These are phyloP conservation scores for Hypoxylon sp. DNA, from an alignment of 2,329 filamentous ascomycete genomes.

Conservation along the genomic window DNA sequence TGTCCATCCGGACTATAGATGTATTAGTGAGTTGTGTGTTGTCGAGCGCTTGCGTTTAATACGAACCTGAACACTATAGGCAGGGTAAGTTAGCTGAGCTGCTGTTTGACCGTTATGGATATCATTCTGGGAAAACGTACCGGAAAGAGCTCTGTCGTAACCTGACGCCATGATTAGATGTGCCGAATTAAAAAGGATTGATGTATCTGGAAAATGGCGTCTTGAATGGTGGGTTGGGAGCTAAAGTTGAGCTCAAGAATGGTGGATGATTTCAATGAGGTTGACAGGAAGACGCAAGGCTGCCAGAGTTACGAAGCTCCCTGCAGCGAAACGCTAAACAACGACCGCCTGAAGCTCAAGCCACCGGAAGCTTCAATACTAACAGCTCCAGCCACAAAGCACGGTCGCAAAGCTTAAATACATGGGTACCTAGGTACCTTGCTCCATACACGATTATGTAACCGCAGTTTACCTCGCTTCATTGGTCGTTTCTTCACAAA, in stretches of 20 bases:
- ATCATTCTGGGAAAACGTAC: conserved; percentile 69
- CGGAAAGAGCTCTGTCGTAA: conserved; percentile 99
- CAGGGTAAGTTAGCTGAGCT: conserved; percentile 60
- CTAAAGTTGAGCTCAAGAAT: conserved; percentile 20
- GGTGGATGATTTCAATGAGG: conserved; percentile 25
- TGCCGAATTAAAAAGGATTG: conserved; percentile 16
- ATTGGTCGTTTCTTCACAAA: background rate
- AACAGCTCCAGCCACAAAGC: conserved; percentile 19
- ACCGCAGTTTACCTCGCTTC: background rate
- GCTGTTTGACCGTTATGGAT: conserved; percentile 49
- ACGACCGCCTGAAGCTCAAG: conserved; percentile 37
- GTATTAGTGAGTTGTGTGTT: conserved; percentile 60
- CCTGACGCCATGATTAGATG: conserved; percentile 81
- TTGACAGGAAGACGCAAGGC: conserved; percentile 41
- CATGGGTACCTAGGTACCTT: background rate
- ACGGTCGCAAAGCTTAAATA: conserved; percentile 3
- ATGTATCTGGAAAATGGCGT: conserved; percentile 29
- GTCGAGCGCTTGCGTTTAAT: conserved; percentile 27
- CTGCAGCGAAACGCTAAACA: conserved; percentile 25
- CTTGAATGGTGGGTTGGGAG: conserved; percentile 28
- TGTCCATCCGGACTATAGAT: conserved; percentile 92
- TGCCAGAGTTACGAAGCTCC: conserved; percentile 48
- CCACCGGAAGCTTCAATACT: conserved; percentile 29
- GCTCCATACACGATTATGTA: background rate
- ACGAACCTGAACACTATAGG: conserved; percentile 84